Conservation (phyloP, 192 early-diverging fungal species). For the Entomortierella lignicola region DNA sequence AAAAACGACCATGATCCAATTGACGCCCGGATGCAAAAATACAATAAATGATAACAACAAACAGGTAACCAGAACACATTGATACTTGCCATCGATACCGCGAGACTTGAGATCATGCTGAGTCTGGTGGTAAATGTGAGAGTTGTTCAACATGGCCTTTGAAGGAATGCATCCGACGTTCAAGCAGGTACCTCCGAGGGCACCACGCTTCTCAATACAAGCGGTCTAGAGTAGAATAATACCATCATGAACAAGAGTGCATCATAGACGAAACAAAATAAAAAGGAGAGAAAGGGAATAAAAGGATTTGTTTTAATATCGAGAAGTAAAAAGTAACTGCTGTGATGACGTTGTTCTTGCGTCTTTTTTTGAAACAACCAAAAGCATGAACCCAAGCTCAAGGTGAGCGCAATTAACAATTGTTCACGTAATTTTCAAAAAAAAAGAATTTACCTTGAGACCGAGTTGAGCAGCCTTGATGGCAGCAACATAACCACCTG, state of each 20-base stretch:
- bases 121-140: constrained; percentile 95
- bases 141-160: constrained; percentile 98
- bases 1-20: no score
- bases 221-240: no score
- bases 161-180: constrained; percentile 99
- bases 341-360: constrained; percentile 2
- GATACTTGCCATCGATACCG: constrained; percentile 87
- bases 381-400: no score
- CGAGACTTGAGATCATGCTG: constrained; percentile 91
- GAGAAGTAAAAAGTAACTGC: no score
- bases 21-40: no score
- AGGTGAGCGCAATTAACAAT: no score
- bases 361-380: no score
- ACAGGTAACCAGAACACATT: no score
- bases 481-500: constrained; percentile 98
- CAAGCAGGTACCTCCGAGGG: constrained; percentile 97
- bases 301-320: background rate
- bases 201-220: constrained; percentile 95
- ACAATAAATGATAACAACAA: no score
- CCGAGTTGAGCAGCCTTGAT: constrained; percentile 99
- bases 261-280: no score
- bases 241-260: no score
- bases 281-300: no score
- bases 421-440: background rate
- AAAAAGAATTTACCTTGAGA: constrained; percentile 78